Percentiles rank a stretch among this genome's conserved stretches.
Conservation (phyloP, 495 filamentous ascomycete genomes). For the Delitschia confertaspora region DNA sequence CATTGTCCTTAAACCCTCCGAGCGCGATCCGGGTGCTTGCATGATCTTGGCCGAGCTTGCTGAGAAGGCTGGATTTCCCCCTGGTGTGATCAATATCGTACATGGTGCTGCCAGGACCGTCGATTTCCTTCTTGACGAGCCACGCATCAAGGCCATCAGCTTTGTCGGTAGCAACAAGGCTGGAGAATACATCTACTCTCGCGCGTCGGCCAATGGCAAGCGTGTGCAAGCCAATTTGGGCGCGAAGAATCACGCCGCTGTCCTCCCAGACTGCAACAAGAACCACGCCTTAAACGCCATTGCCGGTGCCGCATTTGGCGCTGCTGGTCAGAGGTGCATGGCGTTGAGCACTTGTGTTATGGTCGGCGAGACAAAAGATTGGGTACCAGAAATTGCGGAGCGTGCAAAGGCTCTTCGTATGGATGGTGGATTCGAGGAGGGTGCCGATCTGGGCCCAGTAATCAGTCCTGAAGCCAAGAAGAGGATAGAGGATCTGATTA, state of each 20-base stretch:
- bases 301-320: constrained; percentile 89
- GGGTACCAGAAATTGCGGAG: constrained; percentile 85
- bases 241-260: constrained; percentile 95
- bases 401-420: constrained; percentile 82
- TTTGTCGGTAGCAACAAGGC: constrained; percentile 97
- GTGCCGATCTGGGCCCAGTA: constrained; percentile 91
- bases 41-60: constrained; percentile 96
- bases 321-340: constrained; percentile 97
- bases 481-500: constrained; percentile 82
- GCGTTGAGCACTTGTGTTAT: constrained; percentile 88
- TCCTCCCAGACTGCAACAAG: constrained; percentile 96
- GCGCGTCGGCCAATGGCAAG: constrained; percentile 84
- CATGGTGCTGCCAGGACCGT: constrained; percentile 87
- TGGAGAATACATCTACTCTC: constrained; percentile 90
- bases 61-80: constrained; percentile 84
- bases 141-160: constrained; percentile 92
- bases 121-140: constrained; percentile 95
- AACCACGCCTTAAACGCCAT: constrained; percentile 94
- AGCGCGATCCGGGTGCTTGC: constrained; percentile 93
- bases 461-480: constrained; percentile 88
- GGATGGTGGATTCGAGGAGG: constrained; percentile 90
- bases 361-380: constrained; percentile 89
- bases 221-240: constrained; percentile 96
- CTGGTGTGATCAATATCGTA: constrained; percentile 89
- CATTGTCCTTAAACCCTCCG: constrained; percentile 90